phyloP scores from a whole-genome alignment of 768 basidiomycete species.

The Holtermanniella nyarrowii region DNA sequence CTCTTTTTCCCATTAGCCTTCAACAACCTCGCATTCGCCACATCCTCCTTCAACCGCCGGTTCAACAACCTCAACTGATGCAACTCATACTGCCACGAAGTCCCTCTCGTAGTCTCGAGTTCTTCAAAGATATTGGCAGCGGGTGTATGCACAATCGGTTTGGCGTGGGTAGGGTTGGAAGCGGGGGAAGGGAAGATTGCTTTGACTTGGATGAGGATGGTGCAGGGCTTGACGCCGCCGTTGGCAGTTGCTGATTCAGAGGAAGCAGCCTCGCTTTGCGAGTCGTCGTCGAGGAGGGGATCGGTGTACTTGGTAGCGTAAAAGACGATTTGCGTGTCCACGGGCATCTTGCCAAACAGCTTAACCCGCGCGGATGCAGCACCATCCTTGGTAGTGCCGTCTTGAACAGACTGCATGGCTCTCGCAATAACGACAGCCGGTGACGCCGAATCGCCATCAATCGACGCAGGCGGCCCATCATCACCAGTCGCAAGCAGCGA shows the following conservation, averaged over 20 bases:
- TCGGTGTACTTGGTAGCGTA: conserved; percentile 20
- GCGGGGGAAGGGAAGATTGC: not conserved
- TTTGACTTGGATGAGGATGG: conserved; percentile 39
- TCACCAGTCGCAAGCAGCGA: conserved; percentile 33
- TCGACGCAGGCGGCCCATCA: conserved; percentile 20
- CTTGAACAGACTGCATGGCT: conserved; percentile 25
- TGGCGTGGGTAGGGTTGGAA: conserved; percentile 7
- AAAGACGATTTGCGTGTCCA: conserved; percentile 13
- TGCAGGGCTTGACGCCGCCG: conserved; percentile 16
- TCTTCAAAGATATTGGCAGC: conserved; percentile 59
- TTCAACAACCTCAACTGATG: conserved; percentile 71
- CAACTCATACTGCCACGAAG: conserved; percentile 89
- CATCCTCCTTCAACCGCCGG: conserved; percentile 54
- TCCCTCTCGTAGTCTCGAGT: conserved; percentile 55
- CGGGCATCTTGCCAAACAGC: not conserved
- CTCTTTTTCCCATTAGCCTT: not conserved
- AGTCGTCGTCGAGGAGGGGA: not conserved
- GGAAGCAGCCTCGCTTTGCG: not conserved
- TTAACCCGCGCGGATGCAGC: not conserved
- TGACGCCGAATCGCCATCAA: conserved; percentile 13
- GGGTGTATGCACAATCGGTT: conserved; percentile 23
- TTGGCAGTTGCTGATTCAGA: conserved; percentile 4
- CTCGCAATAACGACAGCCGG: conserved; percentile 21
- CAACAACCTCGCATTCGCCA: conserved; percentile 21
- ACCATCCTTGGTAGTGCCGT: conserved; percentile 12